Percentiles rank a stretch among this genome's conserved stretches.
These are phyloP conservation scores for Corchorus capsularis DNA, from an alignment of 345 rosid species.

Conservation along the genomic window DNA sequence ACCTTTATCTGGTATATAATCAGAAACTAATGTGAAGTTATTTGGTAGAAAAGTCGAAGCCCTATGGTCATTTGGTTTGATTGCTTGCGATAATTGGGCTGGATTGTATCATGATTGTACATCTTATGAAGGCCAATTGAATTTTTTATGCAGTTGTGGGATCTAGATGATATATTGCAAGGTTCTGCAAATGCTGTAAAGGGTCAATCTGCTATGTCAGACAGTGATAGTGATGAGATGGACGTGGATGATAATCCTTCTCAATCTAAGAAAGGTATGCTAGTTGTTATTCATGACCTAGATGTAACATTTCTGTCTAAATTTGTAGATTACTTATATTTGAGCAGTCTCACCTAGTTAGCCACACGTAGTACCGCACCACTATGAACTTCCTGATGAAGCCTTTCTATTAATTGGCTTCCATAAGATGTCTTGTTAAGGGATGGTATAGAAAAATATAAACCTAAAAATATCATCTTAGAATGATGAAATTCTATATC, in stretches of 20 bases:
- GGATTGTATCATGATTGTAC: slow-evolving; percentile 2
- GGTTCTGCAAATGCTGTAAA: slow-evolving; percentile 36
- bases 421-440: not conserved
- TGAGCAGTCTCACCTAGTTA: not conserved
- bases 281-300: not conserved
- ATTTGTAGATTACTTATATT: not conserved
- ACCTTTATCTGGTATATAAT: not conserved
- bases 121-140: not conserved
- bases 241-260: slow-evolving; percentile 59
- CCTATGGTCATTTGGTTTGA: not conserved
- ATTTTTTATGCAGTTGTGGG: slow-evolving; percentile 65
- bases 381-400: not conserved
- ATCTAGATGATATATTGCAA: slow-evolving; percentile 71
- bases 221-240: slow-evolving; percentile 75
- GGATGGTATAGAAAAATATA: not conserved
- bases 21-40: not conserved
- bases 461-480: not conserved
- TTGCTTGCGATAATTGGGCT: not conserved
- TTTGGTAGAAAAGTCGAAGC: not conserved
- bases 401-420: not conserved
- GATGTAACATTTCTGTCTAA: not conserved
- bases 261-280: slow-evolving; percentile 53
- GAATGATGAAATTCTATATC: not conserved
- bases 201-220: slow-evolving; percentile 40
- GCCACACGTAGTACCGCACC: not conserved